phyloP scores from a whole-genome alignment of 768 basidiomycete species.

The Erythrobasidium yunnanense region DNA sequence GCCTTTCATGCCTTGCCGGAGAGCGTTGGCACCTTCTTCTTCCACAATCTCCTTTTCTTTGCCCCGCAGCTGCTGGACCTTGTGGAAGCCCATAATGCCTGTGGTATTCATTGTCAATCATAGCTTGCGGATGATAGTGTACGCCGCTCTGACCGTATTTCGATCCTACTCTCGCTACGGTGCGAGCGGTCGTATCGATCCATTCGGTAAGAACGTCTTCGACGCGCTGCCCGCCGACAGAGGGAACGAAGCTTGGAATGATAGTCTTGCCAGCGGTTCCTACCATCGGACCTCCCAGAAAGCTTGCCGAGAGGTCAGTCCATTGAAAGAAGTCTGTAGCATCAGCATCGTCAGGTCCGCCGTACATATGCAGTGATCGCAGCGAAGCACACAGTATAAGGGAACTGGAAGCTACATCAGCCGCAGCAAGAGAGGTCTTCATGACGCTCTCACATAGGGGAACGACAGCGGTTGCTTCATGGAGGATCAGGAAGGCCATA shows the following conservation, averaged over 20 bases:
- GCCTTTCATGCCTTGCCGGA: conserved; percentile 3
- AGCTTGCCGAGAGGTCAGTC: conserved; percentile 12
- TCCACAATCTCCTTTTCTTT: conserved; percentile 14
- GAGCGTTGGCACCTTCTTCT: conserved; percentile 18
- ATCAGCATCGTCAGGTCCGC: not conserved
- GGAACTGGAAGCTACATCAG: conserved; percentile 21
- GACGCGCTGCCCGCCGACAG: conserved; percentile 10
- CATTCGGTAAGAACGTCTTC: conserved; percentile 19
- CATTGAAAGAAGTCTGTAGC: conserved; percentile 24
- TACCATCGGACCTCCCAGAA: conserved; percentile 19
- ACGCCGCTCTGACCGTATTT: conserved; percentile 3
- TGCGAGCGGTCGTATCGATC: conserved; percentile 12
- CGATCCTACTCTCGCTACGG: conserved; percentile 19
- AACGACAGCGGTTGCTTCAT: conserved; percentile 3
- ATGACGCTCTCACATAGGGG: conserved; percentile 9
- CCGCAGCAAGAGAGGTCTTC: no score
- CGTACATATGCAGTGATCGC: not conserved
- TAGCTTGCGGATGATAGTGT: not conserved
- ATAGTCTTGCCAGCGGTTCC: conserved; percentile 13
- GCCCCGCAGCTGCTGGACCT: conserved; percentile 22
- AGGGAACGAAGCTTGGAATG: conserved; percentile 1
- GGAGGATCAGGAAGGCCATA: conserved; percentile 11
- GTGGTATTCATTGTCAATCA: not conserved
- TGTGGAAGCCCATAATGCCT: conserved; percentile 25
- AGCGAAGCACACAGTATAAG: not conserved